phyloP scores from a whole-genome alignment of 2,329 filamentous ascomycete species.

The Penicillium janthinellum region DNA sequence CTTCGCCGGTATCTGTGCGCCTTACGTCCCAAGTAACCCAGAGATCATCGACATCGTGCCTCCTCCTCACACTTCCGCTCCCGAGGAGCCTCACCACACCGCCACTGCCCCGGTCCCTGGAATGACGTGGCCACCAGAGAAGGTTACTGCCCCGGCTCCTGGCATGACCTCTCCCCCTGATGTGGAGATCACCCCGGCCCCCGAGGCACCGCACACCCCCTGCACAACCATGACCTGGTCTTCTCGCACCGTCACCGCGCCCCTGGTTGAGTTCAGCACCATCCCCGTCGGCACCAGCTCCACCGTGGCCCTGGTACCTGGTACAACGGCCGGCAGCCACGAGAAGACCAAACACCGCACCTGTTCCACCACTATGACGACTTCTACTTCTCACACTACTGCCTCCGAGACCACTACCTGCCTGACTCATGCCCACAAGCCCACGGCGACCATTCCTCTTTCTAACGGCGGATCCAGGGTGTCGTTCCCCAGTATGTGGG shows the following conservation, averaged over 20 bases:
- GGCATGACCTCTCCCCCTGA: not conserved
- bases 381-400: not conserved
- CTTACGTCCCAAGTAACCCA: constrained; percentile 72
- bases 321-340: not conserved
- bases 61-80: constrained; percentile 45
- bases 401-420: not conserved
- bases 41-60: constrained; percentile 56
- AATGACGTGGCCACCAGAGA: not conserved
- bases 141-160: constrained; percentile 13
- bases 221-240: constrained; percentile 42
- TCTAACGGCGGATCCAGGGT: constrained; percentile 5
- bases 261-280: constrained; percentile 43
- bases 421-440: not conserved
- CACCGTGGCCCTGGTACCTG: constrained; percentile 5
- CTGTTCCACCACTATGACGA: not conserved
- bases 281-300: constrained; percentile 24
- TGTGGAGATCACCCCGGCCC: constrained; percentile 12
- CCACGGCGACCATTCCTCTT: not conserved
- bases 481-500: constrained; percentile 2
- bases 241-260: constrained; percentile 43
- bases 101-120: constrained; percentile 14
- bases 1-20: constrained; percentile 86
- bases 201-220: constrained; percentile 20
- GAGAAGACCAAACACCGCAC: not conserved
- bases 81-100: not conserved